phyloP scores from a whole-genome alignment of 2,329 filamentous ascomycete species.

The Neonectria ditissima region DNA sequence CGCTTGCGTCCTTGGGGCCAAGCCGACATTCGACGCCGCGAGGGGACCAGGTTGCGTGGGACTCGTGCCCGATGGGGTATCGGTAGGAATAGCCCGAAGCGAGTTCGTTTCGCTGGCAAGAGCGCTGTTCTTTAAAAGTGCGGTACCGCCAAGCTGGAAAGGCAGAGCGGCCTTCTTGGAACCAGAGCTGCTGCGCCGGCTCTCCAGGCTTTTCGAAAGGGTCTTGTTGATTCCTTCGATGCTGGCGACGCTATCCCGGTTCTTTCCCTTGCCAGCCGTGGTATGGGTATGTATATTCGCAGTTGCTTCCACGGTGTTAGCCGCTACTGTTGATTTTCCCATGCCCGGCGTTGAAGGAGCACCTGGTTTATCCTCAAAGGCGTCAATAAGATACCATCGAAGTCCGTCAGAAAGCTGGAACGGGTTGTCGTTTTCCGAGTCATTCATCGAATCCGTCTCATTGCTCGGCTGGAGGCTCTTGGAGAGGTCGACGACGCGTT shows the following conservation, averaged over 20 bases:
- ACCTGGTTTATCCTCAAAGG: constrained; percentile 89
- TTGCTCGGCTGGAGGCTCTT: constrained; percentile 72
- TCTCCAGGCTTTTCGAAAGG: constrained; percentile 89
- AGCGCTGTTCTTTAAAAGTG: constrained; percentile 62
- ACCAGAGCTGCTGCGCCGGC: constrained; percentile 86
- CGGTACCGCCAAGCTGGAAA: constrained; percentile 59
- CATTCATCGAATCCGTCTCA: constrained; percentile 64
- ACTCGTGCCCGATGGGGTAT: constrained; percentile 54
- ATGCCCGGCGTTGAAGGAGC: constrained; percentile 93
- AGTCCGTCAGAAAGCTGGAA: constrained; percentile 96
- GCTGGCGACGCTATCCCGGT: constrained; percentile 62
- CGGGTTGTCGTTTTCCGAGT: constrained; percentile 91
- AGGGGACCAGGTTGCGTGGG: constrained; percentile 53
- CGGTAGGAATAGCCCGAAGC: constrained; percentile 61
- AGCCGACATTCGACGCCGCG: constrained; percentile 38
- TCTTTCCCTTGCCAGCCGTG: constrained; percentile 58
- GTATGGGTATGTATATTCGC: constrained; percentile 73
- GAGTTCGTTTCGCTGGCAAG: constrained; percentile 71
- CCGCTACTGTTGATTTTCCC: constrained; percentile 90
- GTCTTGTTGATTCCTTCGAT: constrained; percentile 82
- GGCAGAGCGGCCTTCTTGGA: constrained; percentile 79
- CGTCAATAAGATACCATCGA: constrained; percentile 96
- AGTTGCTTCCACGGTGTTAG: constrained; percentile 86
- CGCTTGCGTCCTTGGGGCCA: constrained; percentile 25
- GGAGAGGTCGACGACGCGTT: constrained; percentile 91